A percentile compares a stretch with the other conserved stretches of the same genome.
Evolutionary conservation across 73 alveolate genomes (phyloP).

Genomic region (Paramecium biaurelia): DNA sequence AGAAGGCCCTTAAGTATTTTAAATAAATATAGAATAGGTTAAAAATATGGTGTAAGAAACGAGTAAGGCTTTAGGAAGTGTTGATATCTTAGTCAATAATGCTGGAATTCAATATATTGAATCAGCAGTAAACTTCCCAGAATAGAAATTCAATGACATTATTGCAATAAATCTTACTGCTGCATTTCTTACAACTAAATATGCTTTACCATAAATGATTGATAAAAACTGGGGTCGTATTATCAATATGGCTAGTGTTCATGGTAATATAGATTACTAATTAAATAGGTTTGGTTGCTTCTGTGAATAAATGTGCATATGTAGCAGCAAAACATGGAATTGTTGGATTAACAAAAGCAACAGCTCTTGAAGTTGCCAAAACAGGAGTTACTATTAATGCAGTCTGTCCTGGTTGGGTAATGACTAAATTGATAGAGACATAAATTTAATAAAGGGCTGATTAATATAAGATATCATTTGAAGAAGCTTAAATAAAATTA

Average conservation of each 20-base stretch:
- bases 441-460: conserved; percentile 54
- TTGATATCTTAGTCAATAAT: conserved; percentile 60
- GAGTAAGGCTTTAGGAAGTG: conserved; percentile 24
- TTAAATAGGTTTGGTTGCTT: conserved; percentile 55
- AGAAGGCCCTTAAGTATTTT: conserved; percentile 18
- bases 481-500: conserved; percentile 50
- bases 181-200: conserved; percentile 55
- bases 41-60: conserved; percentile 42
- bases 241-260: conserved; percentile 63
- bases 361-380: conserved; percentile 63
- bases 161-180: conserved; percentile 60
- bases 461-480: conserved; percentile 41
- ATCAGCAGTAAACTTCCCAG: conserved; percentile 56
- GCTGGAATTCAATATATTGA: conserved; percentile 66
- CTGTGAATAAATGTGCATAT: conserved; percentile 61
- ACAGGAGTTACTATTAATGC: conserved; percentile 67
- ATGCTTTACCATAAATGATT: conserved; percentile 54
- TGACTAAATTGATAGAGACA: conserved; percentile 55
- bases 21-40: not conserved
- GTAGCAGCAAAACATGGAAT: conserved; percentile 70
- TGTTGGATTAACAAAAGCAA: conserved; percentile 64
- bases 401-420: conserved; percentile 69
- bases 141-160: conserved; percentile 45
- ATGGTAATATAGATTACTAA: not conserved
- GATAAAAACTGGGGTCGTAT: conserved; percentile 62